phyloP scores from a whole-genome alignment of 441 rosid genomes.

The Eruca vesicaria region DNA sequence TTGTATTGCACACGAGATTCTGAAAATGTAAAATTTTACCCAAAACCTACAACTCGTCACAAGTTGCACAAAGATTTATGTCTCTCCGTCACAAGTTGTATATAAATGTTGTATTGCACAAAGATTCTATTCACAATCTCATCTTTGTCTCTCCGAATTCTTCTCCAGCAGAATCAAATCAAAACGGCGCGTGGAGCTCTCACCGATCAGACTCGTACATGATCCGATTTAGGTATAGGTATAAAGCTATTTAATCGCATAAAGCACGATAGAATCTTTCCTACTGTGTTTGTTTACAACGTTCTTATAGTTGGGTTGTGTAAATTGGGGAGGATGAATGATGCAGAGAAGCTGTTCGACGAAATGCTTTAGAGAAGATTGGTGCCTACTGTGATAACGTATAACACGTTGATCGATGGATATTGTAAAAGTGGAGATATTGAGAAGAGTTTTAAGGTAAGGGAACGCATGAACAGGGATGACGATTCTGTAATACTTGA shows the following conservation, averaged over 20 bases:
- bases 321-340: conserved; percentile 49
- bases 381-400: conserved; percentile 55
- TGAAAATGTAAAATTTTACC: too few species aligned
- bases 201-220: conserved; percentile 42
- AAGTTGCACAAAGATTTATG: too few species aligned
- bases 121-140: too few species aligned
- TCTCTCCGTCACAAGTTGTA: too few species aligned
- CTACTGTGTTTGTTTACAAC: too few species aligned
- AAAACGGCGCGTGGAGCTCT: conserved; percentile 46
- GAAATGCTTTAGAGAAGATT: conserved; percentile 61
- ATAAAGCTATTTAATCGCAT: conserved; percentile 49
- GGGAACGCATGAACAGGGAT: conserved; percentile 54
- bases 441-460: conserved; percentile 45
- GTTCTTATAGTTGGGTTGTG: conserved; percentile 54
- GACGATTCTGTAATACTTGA: too few species aligned
- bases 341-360: conserved; percentile 64
- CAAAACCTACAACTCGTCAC: too few species aligned
- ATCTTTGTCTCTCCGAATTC: conserved; percentile 46
- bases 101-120: too few species aligned
- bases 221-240: conserved; percentile 52
- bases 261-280: conserved; percentile 50
- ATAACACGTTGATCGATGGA: conserved; percentile 69
- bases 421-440: conserved; percentile 60
- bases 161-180: conserved; percentile 51
- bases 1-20: too few species aligned